Evolutionary conservation across 2,329 filamentous ascomycete genomes (phyloP), one percentile per base, ranked within the genome.

Genomic region (Fusarium sp.): DNA sequence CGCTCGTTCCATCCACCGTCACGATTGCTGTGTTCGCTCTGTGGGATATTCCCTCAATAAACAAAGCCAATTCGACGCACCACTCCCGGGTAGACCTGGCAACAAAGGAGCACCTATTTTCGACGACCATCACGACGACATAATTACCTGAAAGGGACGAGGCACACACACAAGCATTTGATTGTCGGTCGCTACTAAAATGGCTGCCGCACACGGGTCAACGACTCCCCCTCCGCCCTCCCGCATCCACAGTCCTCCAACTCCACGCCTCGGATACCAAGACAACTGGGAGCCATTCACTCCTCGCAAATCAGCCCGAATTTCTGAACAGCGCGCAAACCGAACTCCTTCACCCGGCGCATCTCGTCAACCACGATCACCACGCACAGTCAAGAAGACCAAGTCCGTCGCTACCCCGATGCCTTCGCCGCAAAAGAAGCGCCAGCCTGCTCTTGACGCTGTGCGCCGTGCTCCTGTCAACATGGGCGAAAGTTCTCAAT

Each of bases 211-310:
- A 57, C 70, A 70, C 42, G 68, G 71, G 60, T 73, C 85, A 58
- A 79, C 82, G 57, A 91, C 90, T 44, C 90, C 90, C 70, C 86
- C 89, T 55, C 88, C 87, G 68, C 83, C 86, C 36, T 78, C 82
- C 42, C 80, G 81, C 68, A 80, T 91, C 67, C 87, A 83, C 76
- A 92, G 90, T 53, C 91, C 91, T 65, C 86, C 87, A 40, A 89
- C 91, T 60, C 91, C 91, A 51, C 86, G 86, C 64, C 86, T 89
- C 75, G 91, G 91, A 36, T 88, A 84, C 74, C 83, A 85, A 70
- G 91, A 94, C 79, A 81, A 83, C 68, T 93, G 90, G 83, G 86
- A 92, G 75, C 91, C 91, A 46, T 93, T 89, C 76, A 88, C 89
- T 65, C 89, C 90, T 59, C 87, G 90, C 77, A 90, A 91, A 74